Conservation (phyloP, 2,329 filamentous ascomycete species). For the Nothophoma quercina region DNA sequence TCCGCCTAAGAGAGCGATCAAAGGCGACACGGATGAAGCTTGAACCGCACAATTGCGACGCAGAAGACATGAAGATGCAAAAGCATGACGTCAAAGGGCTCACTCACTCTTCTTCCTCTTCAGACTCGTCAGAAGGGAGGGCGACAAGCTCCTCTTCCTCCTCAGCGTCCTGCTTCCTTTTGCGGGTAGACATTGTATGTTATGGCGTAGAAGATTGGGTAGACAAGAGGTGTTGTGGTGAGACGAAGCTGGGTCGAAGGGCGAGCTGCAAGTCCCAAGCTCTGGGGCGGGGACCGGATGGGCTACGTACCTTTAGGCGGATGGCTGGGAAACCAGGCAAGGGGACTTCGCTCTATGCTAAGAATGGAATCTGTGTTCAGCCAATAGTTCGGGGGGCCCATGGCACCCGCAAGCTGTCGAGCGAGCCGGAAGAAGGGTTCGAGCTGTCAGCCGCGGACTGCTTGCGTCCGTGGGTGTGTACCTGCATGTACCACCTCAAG, state of each 20-base stretch:
- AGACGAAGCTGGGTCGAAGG: slow-evolving; percentile 27
- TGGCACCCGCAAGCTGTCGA: slow-evolving; percentile 29
- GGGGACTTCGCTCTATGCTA: slow-evolving; percentile 37
- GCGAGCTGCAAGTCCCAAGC: slow-evolving; percentile 26
- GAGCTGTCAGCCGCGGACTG: slow-evolving; percentile 13
- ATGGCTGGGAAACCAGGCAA: slow-evolving; percentile 41
- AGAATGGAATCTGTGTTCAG: slow-evolving; percentile 29
- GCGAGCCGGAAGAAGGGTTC: slow-evolving; percentile 14
- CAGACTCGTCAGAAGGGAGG: slow-evolving; percentile 53
- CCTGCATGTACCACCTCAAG: slow-evolving; percentile 36
- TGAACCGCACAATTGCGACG: slow-evolving; percentile 30
- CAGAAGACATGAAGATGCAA: slow-evolving; percentile 23
- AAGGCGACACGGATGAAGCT: slow-evolving; percentile 31
- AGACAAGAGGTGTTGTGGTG: slow-evolving; percentile 15
- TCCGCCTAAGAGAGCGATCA: slow-evolving; percentile 16
- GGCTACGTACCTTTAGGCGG: slow-evolving; percentile 38
- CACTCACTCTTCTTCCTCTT: slow-evolving; percentile 56
- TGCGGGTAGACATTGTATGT: slow-evolving; percentile 52
- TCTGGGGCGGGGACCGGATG: slow-evolving; percentile 38
- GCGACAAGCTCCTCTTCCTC: slow-evolving; percentile 55
- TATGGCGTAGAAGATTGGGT: slow-evolving; percentile 8
- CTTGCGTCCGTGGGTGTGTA: slow-evolving; percentile 17
- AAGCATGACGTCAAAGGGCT: slow-evolving; percentile 48
- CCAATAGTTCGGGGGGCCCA: slow-evolving; percentile 35
- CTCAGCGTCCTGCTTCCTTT: slow-evolving; percentile 54